Percentiles rank a stretch among this genome's conserved stretches.
phyloP scores from a whole-genome alignment of 2,329 filamentous ascomycete genomes.

The Colletotrichum australisinense region DNA sequence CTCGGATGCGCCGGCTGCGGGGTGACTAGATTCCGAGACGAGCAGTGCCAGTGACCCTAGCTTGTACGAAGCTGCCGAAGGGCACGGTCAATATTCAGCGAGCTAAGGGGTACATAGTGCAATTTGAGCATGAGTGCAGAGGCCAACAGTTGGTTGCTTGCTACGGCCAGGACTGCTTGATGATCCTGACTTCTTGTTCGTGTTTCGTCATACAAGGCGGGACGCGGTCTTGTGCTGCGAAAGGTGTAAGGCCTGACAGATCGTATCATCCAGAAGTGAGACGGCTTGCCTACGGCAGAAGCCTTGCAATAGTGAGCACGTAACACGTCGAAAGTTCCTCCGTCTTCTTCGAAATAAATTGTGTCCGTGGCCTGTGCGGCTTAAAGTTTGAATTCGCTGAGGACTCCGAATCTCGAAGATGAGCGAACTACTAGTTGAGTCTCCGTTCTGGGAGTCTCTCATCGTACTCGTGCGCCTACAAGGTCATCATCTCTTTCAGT shows the following conservation, averaged over 20 bases:
- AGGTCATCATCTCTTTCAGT: not conserved
- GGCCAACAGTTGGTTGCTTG: not conserved
- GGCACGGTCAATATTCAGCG: not conserved
- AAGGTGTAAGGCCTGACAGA: not conserved
- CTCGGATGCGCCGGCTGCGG: slow-evolving; percentile 18
- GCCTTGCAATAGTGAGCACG: no score
- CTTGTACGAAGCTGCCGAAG: not conserved
- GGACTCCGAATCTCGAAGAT: not conserved
- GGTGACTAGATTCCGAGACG: slow-evolving; percentile 7
- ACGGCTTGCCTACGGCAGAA: not conserved
- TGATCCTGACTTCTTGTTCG: not conserved
- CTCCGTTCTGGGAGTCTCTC: no score
- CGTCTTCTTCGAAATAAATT: not conserved
- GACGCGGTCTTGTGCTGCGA: not conserved
- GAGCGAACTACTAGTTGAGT: not conserved
- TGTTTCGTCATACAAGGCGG: not conserved
- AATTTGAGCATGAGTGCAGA: not conserved
- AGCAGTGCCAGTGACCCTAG: slow-evolving; percentile 1
- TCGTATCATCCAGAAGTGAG: not conserved
- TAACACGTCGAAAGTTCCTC: not conserved
- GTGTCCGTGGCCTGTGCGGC: not conserved
- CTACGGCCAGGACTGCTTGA: not conserved
- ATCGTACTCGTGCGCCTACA: not conserved
- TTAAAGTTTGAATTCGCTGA: not conserved
- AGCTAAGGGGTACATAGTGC: not conserved